Conservation (phyloP, 805 yeast genomes). For the Grigorovia transvaalensis region DNA sequence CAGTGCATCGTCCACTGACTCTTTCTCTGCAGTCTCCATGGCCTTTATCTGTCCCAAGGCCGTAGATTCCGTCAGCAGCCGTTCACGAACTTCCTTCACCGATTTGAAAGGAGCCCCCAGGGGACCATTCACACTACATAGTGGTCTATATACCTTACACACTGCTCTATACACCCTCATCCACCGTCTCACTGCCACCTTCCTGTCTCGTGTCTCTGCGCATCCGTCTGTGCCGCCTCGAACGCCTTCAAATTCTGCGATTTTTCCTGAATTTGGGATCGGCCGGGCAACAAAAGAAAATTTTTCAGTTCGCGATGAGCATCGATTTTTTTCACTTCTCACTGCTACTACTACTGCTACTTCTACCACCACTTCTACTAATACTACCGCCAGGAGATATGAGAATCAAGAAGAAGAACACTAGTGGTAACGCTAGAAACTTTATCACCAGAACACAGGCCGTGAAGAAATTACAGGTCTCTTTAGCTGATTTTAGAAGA, state of each 20-base stretch:
- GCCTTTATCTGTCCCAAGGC: no score
- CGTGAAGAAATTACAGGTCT: constrained; percentile 78
- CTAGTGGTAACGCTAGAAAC: constrained; percentile 82
- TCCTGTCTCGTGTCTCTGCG: not conserved
- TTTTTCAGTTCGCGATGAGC: not conserved
- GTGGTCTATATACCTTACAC: not conserved
- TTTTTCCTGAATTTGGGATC: not conserved
- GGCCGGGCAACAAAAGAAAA: not conserved
- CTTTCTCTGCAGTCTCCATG: not conserved
- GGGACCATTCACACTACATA: not conserved
- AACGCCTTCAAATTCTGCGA: not conserved
- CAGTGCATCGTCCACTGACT: constrained; percentile 1
- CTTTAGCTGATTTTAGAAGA: constrained; percentile 93
- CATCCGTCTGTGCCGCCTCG: not conserved
- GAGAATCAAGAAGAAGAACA: constrained; percentile 73
- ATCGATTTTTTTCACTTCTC: not conserved
- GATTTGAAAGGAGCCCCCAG: not conserved
- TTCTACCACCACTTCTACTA: not conserved
- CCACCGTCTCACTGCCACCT: not conserved
- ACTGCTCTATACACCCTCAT: not conserved
- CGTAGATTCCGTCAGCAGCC: constrained; percentile 4
- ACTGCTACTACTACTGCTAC: no score
- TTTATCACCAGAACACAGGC: constrained; percentile 94
- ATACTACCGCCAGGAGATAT: constrained; percentile 24
- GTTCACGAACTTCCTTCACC: constrained; percentile 21